Evolutionary conservation across 108 stramenopile genomes (phyloP).

Genomic region (Pelagomonas calceolata): DNA sequence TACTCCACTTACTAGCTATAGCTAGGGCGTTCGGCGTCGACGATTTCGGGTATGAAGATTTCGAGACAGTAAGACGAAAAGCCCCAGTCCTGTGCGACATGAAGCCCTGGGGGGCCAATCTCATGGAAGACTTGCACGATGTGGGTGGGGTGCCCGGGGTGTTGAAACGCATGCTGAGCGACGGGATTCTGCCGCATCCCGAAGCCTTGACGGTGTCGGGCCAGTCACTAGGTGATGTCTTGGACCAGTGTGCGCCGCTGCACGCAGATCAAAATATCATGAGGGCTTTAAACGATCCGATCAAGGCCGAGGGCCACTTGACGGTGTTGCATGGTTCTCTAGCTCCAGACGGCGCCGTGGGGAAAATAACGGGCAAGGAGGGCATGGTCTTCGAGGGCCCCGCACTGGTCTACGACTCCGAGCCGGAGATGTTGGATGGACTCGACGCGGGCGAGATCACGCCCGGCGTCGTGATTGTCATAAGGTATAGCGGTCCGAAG

Average conservation of each 20-base stretch:
- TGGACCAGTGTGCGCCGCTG: constrained; percentile 76
- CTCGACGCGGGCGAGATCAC: constrained; percentile 88
- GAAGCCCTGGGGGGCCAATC: constrained; percentile 91
- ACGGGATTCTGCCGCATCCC: constrained; percentile 77
- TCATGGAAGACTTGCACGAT: constrained; percentile 97
- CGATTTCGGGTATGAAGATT: constrained; percentile 57
- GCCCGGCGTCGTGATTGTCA: constrained; percentile 90
- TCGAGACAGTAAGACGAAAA: constrained; percentile 55
- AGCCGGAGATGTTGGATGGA: constrained; percentile 85
- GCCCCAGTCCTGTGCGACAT: constrained; percentile 80
- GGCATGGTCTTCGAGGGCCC: constrained; percentile 89
- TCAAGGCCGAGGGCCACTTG: constrained; percentile 86
- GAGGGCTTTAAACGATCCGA: constrained; percentile 71
- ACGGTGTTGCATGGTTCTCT: constrained; percentile 95
- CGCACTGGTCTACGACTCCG: constrained; percentile 87
- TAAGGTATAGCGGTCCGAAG: constrained; percentile 95
- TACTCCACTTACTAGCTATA: constrained; percentile 97
- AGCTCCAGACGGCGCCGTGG: constrained; percentile 87
- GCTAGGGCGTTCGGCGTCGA: constrained; percentile 76
- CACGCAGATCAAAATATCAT: constrained; percentile 89
- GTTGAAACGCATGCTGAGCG: constrained; percentile 90
- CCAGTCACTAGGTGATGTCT: constrained; percentile 86
- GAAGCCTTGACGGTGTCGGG: constrained; percentile 95
- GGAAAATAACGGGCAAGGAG: constrained; percentile 99
- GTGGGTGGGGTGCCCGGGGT: constrained; percentile 94